These are phyloP conservation scores for Hypoxylon sp. DNA, from an alignment of 2,329 filamentous ascomycete species.

Conservation along the genomic window DNA sequence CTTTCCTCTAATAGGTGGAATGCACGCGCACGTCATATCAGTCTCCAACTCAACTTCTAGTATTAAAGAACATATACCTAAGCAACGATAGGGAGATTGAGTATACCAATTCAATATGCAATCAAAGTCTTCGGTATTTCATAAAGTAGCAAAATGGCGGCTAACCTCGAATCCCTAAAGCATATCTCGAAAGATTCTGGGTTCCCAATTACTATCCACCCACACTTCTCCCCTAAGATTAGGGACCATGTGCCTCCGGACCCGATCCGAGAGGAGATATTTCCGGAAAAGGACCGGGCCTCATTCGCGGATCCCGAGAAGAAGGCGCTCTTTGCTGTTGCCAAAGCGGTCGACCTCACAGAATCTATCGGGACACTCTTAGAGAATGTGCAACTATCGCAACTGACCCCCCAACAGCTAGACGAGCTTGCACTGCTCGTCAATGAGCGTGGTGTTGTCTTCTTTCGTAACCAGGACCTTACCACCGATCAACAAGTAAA, in stretches of 20 bases:
- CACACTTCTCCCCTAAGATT: slow-evolving; percentile 64
- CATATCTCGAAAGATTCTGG: slow-evolving; percentile 66
- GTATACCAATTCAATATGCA: neutral
- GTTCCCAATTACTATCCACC: slow-evolving; percentile 62
- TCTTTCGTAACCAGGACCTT: slow-evolving; percentile 65
- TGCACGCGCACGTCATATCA: slow-evolving; percentile 41
- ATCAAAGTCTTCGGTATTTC: neutral
- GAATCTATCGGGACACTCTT: slow-evolving; percentile 61
- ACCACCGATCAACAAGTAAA: slow-evolving; percentile 59
- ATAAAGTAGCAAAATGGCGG: slow-evolving; percentile 48
- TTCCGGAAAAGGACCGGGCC: slow-evolving; percentile 57
- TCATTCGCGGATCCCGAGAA: slow-evolving; percentile 62
- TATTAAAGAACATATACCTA: slow-evolving; percentile 17
- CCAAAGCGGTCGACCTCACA: slow-evolving; percentile 59
- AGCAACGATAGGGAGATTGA: neutral
- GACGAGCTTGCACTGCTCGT: slow-evolving; percentile 66
- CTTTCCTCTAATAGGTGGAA: slow-evolving; percentile 32
- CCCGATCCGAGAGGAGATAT: slow-evolving; percentile 52
- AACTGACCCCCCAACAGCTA: slow-evolving; percentile 61
- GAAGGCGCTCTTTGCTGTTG: slow-evolving; percentile 58
- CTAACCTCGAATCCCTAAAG: slow-evolving; percentile 61
- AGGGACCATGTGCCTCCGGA: slow-evolving; percentile 59
- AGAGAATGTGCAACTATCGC: slow-evolving; percentile 61
- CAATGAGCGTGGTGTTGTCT: slow-evolving; percentile 63
- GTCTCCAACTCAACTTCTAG: slow-evolving; percentile 32